A percentile compares a stretch with the other conserved stretches of the same genome.
These are phyloP conservation scores for Exophiala phaeomuriformis DNA, from an alignment of 2,329 filamentous ascomycete species.

Conservation along the genomic window DNA sequence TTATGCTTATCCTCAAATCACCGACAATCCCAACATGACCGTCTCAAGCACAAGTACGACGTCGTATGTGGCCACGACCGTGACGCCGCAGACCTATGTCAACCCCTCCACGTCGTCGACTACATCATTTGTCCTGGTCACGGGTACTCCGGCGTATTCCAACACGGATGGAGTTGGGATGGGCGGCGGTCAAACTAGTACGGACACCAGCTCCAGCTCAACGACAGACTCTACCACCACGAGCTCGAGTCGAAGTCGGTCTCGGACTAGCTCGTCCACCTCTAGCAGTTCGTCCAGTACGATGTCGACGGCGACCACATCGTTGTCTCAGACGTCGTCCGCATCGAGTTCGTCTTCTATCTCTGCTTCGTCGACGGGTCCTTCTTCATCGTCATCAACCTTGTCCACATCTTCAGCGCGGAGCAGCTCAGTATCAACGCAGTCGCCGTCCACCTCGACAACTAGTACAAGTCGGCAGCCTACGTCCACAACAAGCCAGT, in stretches of 20 bases:
- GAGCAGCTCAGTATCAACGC: neutral
- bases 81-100: conserved; percentile 19
- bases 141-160: conserved; percentile 11
- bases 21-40: conserved; percentile 16
- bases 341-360: too few species aligned
- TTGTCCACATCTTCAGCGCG: conserved; percentile 36
- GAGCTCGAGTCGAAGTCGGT: neutral
- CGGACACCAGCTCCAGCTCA: conserved; percentile 3
- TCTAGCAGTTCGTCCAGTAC: neutral
- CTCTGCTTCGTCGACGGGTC: too few species aligned
- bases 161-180: conserved; percentile 10
- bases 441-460: neutral
- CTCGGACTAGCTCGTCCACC: neutral
- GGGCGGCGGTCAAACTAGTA: conserved; percentile 2
- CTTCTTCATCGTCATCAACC: too few species aligned
- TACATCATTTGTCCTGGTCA: conserved; percentile 9
- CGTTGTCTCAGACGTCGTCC: neutral
- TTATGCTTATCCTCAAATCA: conserved; percentile 23
- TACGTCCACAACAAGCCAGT: neutral
- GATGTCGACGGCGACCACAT: neutral
- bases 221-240: neutral
- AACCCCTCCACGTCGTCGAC: conserved; percentile 1
- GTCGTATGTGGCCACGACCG: conserved; percentile 13
- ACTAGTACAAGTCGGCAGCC: neutral
- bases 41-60: conserved; percentile 10